Evolutionary conservation across 2,329 filamentous ascomycete genomes (phyloP), one percentile per base, ranked within the genome.

Genomic region (Myriosclerotinia scirpicola): DNA sequence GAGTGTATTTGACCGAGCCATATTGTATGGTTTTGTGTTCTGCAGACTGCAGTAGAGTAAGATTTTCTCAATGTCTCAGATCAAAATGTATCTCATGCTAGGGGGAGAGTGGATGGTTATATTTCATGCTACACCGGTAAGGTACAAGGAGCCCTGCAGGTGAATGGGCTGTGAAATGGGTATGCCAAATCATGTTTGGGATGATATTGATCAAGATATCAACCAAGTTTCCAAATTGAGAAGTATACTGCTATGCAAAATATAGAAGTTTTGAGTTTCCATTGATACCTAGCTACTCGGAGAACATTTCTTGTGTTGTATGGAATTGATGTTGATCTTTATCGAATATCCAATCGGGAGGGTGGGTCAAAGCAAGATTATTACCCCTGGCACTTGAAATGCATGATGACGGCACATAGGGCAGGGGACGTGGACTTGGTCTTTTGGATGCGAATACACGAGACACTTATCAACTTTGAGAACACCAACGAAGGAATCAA

Each of bases 1-100:
- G 30, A 70, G 64, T 34, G 67, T 70, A 52, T 68, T 66, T 40
- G 67, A 70, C 50, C 68, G 67, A 15, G 38, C 60, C 69, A 72
- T 71, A 22, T 46, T 65, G 20, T 46, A 58, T 58, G 8, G 8
- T 34, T 14, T n/a, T 20, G 44, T 34, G 26, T 34, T 34, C 30
- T 34, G 30, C 30, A 34, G 30, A 34, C 14, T 14, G 9, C 22
- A 14, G 55, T n/a, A 40, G 55, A 34, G 14, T 15, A 26, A 48
- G 30, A 38, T 26, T 4, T 52, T 22, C 6, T 38, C 8, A 36
- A 64, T 64, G 34, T 64, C 40, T 50, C 34, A 40, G n/a, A 56
- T 48, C 46, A 3, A 50, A 34, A 42, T 5, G 20, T 14, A 22
- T 22, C n/a, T 15, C 9, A 48, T 9, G 14, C 22, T 12, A 38